Conservation (phyloP, 805 yeast species). For the Hyphopichia homilentoma region DNA sequence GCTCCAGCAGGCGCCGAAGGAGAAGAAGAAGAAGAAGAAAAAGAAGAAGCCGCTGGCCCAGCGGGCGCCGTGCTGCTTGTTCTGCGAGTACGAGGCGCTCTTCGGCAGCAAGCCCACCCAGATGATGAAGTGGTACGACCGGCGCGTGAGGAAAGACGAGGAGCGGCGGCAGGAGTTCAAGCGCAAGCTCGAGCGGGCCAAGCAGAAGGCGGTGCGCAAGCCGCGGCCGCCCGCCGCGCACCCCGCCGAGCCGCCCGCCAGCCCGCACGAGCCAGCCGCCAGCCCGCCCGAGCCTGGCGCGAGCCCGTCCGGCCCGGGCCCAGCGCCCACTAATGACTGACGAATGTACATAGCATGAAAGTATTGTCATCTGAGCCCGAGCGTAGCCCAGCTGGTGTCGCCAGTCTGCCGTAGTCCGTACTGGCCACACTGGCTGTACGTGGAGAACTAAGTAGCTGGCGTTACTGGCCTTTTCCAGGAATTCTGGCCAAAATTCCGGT, state of each 20-base stretch:
- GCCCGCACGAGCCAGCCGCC: conserved; percentile 1
- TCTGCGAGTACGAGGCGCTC: conserved; percentile 51
- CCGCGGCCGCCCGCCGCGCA: too few species aligned
- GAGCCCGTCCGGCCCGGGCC: not conserved
- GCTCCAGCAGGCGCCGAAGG: conserved; percentile 16
- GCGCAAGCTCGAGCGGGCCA: conserved; percentile 36
- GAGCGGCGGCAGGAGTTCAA: conserved; percentile 29
- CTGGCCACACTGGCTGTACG: too few species aligned
- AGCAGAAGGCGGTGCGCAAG: conserved; percentile 29
- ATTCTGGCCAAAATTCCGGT: too few species aligned
- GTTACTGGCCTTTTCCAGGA: too few species aligned
- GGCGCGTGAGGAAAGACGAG: conserved; percentile 26
- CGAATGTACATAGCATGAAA: too few species aligned
- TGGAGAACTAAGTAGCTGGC: too few species aligned
- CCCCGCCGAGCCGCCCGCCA: not conserved
- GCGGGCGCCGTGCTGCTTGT: conserved; percentile 31
- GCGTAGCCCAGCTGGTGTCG: too few species aligned
- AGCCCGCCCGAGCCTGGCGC: not conserved
- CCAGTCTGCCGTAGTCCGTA: too few species aligned
- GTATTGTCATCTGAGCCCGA: too few species aligned
- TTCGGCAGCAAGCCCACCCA: conserved; percentile 49
- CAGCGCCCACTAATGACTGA: not conserved
- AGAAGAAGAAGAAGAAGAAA: conserved; percentile 20
- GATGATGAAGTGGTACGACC: conserved; percentile 49
- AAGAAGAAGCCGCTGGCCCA: conserved; percentile 10